Percentiles rank a stretch among this genome's conserved stretches.
These are phyloP conservation scores for Spirogloea muscicola DNA, from an alignment of 139 green algal species.

Conservation along the genomic window DNA sequence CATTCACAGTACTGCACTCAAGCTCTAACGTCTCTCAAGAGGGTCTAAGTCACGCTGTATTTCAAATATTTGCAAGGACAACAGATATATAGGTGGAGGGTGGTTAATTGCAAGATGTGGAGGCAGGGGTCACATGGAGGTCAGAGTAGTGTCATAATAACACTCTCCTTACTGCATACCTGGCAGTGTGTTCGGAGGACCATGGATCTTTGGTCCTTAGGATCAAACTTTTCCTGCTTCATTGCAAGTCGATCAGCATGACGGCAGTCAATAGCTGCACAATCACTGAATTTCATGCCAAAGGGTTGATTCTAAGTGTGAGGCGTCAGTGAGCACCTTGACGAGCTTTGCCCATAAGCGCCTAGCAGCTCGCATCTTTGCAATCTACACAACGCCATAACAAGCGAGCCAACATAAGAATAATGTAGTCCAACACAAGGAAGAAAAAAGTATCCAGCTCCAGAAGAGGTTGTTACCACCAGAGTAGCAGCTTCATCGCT, in stretches of 20 bases:
- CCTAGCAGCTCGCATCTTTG: conserved; percentile 65
- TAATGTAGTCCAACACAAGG: too few relatives aligned
- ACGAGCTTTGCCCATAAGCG: conserved; percentile 64
- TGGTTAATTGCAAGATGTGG: neutral
- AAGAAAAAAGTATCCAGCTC: too few relatives aligned
- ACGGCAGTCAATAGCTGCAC: too few relatives aligned
- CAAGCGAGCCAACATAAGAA: too few relatives aligned
- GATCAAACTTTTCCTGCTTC: conserved; percentile 45
- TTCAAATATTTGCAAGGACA: neutral
- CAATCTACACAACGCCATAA: conserved; percentile 57
- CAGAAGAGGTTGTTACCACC: too few relatives aligned
- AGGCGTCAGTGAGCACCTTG: conserved; percentile 50
- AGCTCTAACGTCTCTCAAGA: neutral
- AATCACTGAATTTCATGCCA: neutral
- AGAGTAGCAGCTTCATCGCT: too few relatives aligned
- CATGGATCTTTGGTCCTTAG: conserved; percentile 55
- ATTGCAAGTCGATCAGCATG: too few relatives aligned
- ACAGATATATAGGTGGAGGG: too few relatives aligned
- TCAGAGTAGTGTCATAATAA: neutral
- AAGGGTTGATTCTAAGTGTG: neutral
- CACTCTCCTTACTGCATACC: conserved; percentile 13
- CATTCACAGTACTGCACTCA: neutral
- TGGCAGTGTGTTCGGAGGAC: conserved; percentile 66
- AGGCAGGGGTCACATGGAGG: neutral
- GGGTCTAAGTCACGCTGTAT: neutral